A percentile compares a stretch with the other conserved stretches of the same genome.
These are phyloP conservation scores for Claviceps maximensis DNA, from an alignment of 2,329 filamentous ascomycete genomes.

Conservation along the genomic window DNA sequence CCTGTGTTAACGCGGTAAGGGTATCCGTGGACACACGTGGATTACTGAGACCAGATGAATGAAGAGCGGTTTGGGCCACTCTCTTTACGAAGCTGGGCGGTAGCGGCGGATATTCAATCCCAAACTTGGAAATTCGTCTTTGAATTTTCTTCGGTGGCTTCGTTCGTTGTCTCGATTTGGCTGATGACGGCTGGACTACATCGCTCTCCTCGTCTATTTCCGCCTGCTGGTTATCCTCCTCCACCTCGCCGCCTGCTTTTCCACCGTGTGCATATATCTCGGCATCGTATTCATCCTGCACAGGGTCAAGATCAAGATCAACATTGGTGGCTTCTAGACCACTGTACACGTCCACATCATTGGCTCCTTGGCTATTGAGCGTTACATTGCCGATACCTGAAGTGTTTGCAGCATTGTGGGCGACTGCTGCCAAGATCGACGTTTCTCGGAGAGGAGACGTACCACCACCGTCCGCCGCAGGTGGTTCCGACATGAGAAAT, in stretches of 20 bases:
- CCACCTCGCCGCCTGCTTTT: not conserved
- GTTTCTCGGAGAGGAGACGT: conserved; percentile 11
- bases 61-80: conserved; percentile 57
- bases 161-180: conserved; percentile 3
- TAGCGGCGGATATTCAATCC: conserved; percentile 62
- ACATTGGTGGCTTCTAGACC: not conserved
- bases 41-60: conserved; percentile 51
- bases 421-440: not conserved
- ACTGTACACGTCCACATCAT: conserved; percentile 1
- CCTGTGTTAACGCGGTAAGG: conserved; percentile 60
- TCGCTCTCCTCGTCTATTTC: not conserved
- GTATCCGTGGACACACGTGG: conserved; percentile 61
- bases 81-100: conserved; percentile 62
- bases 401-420: not conserved
- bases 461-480: conserved; percentile 12
- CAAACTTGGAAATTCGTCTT: conserved; percentile 50
- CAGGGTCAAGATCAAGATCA: not conserved
- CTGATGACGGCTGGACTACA: not conserved
- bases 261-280: not conserved
- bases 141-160: conserved; percentile 20
- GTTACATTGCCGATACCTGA: conserved; percentile 4
- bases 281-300: not conserved
- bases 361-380: conserved; percentile 3
- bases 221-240: not conserved
- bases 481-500: conserved; percentile 31